phyloP scores from a whole-genome alignment of 1,284 basidiomycete genomes.

The Trametes versicolor region DNA sequence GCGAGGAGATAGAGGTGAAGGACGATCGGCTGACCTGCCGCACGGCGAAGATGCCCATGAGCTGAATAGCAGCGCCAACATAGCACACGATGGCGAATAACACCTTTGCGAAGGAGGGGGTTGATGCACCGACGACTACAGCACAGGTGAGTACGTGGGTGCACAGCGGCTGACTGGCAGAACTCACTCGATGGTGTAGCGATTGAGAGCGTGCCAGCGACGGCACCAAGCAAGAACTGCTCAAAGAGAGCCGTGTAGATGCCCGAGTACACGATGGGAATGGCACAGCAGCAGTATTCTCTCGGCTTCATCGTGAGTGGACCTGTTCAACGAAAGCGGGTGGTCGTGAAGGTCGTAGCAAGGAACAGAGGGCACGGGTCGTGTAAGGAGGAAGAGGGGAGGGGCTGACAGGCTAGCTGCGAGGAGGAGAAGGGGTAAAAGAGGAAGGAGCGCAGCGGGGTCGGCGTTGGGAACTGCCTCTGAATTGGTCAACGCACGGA shows the following conservation, averaged over 20 bases:
- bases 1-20: not conserved
- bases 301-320: slow-evolving; percentile 60
- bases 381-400: slow-evolving; percentile 21
- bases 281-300: slow-evolving; percentile 86
- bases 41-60: slow-evolving; percentile 87
- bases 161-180: slow-evolving; percentile 4
- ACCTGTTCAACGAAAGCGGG: not conserved
- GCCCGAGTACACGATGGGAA: slow-evolving; percentile 87
- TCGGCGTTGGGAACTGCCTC: slow-evolving; percentile 18
- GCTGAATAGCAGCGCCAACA: slow-evolving; percentile 74
- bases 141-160: slow-evolving; percentile 17
- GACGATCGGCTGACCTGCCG: slow-evolving; percentile 54
- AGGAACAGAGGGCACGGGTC: slow-evolving; percentile 4
- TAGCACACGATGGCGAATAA: slow-evolving; percentile 83
- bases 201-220: slow-evolving; percentile 82
- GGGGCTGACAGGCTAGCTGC: slow-evolving; percentile 22
- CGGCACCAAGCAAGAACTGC: slow-evolving; percentile 74
- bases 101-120: slow-evolving; percentile 78
- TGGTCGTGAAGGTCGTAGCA: slow-evolving; percentile 29
- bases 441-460: slow-evolving; percentile 16
- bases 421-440: slow-evolving; percentile 9
- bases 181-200: slow-evolving; percentile 81
- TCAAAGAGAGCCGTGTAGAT: slow-evolving; percentile 85
- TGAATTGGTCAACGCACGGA: slow-evolving; percentile 10
- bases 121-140: slow-evolving; percentile 85